These are phyloP conservation scores for Endocarpon pusillum DNA, from an alignment of 495 filamentous ascomycete species.

Conservation along the genomic window DNA sequence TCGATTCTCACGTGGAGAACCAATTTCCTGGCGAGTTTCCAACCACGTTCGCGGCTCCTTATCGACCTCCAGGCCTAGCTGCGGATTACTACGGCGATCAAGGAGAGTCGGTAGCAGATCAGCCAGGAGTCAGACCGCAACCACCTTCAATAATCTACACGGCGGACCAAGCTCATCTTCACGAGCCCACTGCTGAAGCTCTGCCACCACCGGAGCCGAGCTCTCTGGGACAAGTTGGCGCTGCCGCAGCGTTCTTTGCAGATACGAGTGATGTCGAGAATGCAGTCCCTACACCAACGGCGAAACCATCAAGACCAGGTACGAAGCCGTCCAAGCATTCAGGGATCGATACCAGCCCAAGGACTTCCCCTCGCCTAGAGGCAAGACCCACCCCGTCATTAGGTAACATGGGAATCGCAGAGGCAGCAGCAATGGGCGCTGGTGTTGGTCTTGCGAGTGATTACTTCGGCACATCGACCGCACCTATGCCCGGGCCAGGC, in stretches of 20 bases:
- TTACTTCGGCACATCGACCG: no score
- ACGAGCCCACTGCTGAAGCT: constrained; percentile 27
- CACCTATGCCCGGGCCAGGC: no score
- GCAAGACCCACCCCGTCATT: no score
- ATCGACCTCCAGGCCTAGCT: constrained; percentile 41
- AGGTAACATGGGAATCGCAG: no score
- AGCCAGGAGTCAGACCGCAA: constrained; percentile 40
- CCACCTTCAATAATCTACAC: constrained; percentile 33
- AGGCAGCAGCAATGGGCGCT: no score
- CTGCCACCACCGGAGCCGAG: constrained; percentile 36
- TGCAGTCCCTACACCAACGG: constrained; percentile 7
- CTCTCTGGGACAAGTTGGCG: constrained; percentile 29
- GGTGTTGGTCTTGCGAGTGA: no score
- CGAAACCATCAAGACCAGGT: constrained; percentile 11
- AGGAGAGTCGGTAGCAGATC: constrained; percentile 41
- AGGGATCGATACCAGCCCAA: constrained; percentile 13
- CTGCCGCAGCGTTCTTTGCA: constrained; percentile 32
- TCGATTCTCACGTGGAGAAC: constrained; percentile 35
- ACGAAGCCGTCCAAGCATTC: constrained; percentile 11
- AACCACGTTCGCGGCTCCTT: constrained; percentile 24
- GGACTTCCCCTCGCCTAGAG: no score
- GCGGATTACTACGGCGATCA: constrained; percentile 52
- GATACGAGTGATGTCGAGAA: constrained; percentile 9
- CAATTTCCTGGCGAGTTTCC: constrained; percentile 46
- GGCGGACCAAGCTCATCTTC: constrained; percentile 32